Evolutionary conservation across 495 filamentous ascomycete genomes (phyloP).

Genomic region (Parmelia sp.): DNA sequence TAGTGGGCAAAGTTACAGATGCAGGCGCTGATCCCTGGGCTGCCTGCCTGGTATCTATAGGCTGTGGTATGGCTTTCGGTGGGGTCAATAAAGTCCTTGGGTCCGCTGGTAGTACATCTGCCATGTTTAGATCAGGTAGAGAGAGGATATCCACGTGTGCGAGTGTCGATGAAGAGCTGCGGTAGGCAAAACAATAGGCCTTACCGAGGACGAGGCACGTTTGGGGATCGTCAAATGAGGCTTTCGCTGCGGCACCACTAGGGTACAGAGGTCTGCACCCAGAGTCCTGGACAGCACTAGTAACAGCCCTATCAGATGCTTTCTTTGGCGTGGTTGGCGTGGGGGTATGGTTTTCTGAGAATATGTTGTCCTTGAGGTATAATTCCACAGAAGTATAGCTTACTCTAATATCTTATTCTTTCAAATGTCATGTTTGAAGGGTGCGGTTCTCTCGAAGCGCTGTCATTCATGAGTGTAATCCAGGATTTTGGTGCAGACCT

Average conservation of each 20-base stretch:
- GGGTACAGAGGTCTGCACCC: no score
- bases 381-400: no score
- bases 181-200: not conserved
- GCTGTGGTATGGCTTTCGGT: conserved; percentile 8
- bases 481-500: no score
- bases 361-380: no score
- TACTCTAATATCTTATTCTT: no score
- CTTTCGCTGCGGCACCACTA: not conserved
- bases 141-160: not conserved
- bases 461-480: no score
- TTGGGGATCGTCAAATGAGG: not conserved
- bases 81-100: not conserved
- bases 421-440: no score
- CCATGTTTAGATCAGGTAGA: not conserved
- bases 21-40: not conserved
- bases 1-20: not conserved
- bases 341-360: no score
- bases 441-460: no score
- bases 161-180: not conserved
- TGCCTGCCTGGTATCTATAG: conserved; percentile 8
- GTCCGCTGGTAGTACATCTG: not conserved
- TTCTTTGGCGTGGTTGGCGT: no score
- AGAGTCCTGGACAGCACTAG: no score
- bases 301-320: no score
- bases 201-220: not conserved